A percentile compares a stretch with the other conserved stretches of the same genome.
Conservation (phyloP, 441 rosid genomes). For the Adansonia grandidieri region DNA sequence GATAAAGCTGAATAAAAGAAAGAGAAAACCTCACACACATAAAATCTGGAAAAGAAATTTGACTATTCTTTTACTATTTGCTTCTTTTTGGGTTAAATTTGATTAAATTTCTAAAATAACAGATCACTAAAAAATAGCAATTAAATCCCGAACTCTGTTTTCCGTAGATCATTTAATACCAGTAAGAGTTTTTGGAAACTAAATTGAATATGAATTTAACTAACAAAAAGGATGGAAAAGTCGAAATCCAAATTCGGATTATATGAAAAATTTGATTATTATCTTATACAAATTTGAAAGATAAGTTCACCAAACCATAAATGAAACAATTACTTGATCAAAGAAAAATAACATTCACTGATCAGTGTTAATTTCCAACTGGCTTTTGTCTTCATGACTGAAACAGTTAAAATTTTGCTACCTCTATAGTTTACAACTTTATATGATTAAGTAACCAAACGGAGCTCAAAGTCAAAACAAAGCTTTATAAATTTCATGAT, state of each 20-base stretch:
- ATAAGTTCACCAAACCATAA: not conserved
- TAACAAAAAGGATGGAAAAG: not conserved
- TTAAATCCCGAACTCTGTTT: conserved; percentile 6
- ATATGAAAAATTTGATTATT: not conserved
- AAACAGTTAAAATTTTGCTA: not conserved
- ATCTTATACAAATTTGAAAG: not conserved
- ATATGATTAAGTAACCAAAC: not conserved
- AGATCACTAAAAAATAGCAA: not conserved
- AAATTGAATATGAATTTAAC: not conserved
- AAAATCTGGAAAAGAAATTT: not conserved
- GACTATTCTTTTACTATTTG: not conserved
- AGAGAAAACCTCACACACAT: not conserved
- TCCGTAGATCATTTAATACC: not conserved
- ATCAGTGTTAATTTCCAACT: conserved; percentile 1
- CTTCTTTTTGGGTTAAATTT: not conserved
- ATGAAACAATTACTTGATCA: not conserved
- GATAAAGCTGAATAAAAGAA: not conserved
- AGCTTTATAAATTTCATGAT: not conserved
- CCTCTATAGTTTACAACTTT: not conserved
- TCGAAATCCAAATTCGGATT: not conserved
- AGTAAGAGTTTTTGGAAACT: not conserved
- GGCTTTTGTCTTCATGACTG: not conserved
- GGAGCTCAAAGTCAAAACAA: not conserved
- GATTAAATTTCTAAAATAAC: not conserved
- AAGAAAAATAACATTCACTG: not conserved